These are phyloP conservation scores for Coffea eugenioides DNA, from an alignment of 257 asterid species.

Conservation along the genomic window DNA sequence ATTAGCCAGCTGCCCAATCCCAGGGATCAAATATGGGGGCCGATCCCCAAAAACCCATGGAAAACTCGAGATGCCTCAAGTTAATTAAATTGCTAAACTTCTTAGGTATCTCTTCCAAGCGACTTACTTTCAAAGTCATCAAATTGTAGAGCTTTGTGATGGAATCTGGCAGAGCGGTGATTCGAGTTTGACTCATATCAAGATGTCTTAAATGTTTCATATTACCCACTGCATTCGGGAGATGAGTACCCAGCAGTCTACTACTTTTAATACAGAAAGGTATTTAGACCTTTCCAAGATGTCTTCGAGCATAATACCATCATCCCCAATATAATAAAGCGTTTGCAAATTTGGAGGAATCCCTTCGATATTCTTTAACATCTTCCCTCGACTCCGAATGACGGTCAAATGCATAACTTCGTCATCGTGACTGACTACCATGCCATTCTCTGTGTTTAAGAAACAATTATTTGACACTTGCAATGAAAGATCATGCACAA, in stretches of 20 bases:
- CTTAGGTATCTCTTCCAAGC: background rate
- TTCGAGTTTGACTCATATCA: constrained; percentile 6
- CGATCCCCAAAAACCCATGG: no score
- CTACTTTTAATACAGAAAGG: constrained; percentile 8
- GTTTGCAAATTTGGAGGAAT: constrained; percentile 7
- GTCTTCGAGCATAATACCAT: background rate
- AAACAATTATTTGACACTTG: constrained; percentile 7
- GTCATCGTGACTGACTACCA: background rate
- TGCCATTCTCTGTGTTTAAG: background rate
- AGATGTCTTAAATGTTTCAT: constrained; percentile 17
- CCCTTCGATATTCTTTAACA: background rate
- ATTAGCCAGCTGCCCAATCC: constrained; percentile 21
- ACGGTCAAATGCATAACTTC: background rate
- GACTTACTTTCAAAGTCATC: constrained; percentile 13
- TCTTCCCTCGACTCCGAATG: background rate
- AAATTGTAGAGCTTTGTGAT: constrained; percentile 18
- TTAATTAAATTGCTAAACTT: constrained; percentile 1
- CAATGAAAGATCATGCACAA: constrained; percentile 33
- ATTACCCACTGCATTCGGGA: no score
- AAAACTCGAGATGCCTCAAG: constrained; percentile 22
- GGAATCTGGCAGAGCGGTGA: constrained; percentile 9
- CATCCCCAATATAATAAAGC: background rate
- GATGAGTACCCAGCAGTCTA: no score
- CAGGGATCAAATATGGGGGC: constrained; percentile 9
- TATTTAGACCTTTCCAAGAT: background rate